Conservation (phyloP, 2,329 filamentous ascomycete species). For the Calonectria pseudoreteaudii region DNA sequence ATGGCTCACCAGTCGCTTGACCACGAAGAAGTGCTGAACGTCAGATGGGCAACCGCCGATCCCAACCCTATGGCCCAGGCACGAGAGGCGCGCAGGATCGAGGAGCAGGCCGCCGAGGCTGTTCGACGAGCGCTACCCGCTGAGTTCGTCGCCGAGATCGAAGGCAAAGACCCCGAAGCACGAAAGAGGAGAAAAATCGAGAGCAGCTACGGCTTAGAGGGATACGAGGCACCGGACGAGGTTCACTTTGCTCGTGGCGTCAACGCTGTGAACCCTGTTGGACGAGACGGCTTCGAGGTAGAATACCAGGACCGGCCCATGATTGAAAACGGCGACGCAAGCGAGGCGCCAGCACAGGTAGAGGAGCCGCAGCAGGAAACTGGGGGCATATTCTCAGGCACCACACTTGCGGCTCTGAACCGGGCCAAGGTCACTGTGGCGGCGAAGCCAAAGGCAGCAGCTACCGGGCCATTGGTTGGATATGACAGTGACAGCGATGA, state of each 20-base stretch:
- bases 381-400: constrained; percentile 82
- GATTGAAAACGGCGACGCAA: constrained; percentile 66
- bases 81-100: constrained; percentile 86
- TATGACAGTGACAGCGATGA: constrained; percentile 93
- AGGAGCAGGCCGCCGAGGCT: constrained; percentile 96
- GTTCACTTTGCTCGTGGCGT: constrained; percentile 90
- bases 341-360: constrained; percentile 46
- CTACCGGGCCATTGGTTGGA: constrained; percentile 80
- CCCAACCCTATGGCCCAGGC: constrained; percentile 96
- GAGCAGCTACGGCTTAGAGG: constrained; percentile 87
- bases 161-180: constrained; percentile 88
- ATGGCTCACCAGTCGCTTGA: constrained; percentile 97
- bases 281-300: constrained; percentile 70
- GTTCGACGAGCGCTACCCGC: constrained; percentile 88
- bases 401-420: constrained; percentile 83
- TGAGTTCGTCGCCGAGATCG: constrained; percentile 92
- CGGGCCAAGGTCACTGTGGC: constrained; percentile 65
- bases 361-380: constrained; percentile 52
- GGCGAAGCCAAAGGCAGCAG: constrained; percentile 64
- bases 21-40: constrained; percentile 92
- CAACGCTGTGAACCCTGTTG: constrained; percentile 71
- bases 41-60: constrained; percentile 96
- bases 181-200: constrained; percentile 91
- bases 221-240: constrained; percentile 94
- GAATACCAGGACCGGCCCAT: constrained; percentile 72